phyloP scores from a whole-genome alignment of 768 basidiomycete species.

The Pisolithus marmoratus region DNA sequence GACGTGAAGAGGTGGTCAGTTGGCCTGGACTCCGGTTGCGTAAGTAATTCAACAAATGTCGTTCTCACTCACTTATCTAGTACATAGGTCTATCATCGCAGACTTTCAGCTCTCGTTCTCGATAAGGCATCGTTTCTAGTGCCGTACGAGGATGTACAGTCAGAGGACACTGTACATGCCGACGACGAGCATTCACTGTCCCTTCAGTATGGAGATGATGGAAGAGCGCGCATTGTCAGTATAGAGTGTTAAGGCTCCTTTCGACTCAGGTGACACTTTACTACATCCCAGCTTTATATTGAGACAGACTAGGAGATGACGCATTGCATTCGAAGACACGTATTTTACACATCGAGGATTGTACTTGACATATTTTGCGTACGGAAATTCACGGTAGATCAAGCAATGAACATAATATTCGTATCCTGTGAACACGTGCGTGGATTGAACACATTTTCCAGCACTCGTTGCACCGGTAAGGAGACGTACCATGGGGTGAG shows the following conservation, averaged over 20 bases:
- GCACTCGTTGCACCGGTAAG: not conserved
- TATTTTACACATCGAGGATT: not conserved
- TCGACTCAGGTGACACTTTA: not conserved
- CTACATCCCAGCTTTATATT: not conserved
- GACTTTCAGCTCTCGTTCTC: conserved; percentile 66
- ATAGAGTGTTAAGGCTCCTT: conserved; percentile 37
- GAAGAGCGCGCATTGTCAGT: conserved; percentile 44
- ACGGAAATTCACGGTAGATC: conserved; percentile 1
- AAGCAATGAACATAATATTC: conserved; percentile 25
- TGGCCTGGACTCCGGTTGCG: conserved; percentile 86
- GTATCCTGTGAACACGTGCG: conserved; percentile 17
- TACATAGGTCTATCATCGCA: conserved; percentile 49
- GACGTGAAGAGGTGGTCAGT: conserved; percentile 80
- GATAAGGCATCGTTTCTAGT: conserved; percentile 20
- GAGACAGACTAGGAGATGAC: not conserved
- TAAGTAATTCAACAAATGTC: conserved; percentile 31
- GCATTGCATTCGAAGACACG: not conserved
- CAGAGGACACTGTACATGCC: conserved; percentile 14
- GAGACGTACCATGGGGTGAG: conserved; percentile 37
- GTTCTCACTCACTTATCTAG: not conserved
- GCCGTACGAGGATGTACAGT: conserved; percentile 4
- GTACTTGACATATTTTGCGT: not conserved
- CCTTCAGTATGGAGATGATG: conserved; percentile 54
- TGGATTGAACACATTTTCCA: not conserved
- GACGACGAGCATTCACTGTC: conserved; percentile 9